Base-by-base conservation (phyloP, 768 basidiomycete genomes). In the Crucibulum laeve region DNA sequence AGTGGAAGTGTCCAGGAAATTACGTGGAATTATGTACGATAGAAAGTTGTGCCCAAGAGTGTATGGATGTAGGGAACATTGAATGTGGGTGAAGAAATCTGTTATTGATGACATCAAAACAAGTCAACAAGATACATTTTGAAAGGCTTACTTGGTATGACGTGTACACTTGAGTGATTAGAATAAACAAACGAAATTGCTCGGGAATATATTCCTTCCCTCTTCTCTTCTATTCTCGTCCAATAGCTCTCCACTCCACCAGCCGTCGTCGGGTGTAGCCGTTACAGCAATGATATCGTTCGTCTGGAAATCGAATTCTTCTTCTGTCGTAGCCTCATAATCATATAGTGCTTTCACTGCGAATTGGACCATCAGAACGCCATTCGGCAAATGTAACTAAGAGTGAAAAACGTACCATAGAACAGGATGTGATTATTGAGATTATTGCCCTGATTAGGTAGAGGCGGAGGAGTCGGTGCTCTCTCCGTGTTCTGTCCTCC, bases 251-350 rank as follows among this genome's bases (percentile, higher is more conserved):
- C 95, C 95, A 52, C 84, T 88, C 95, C 94, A 98, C 95, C 95
- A 97, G 1, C 95, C 95, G 58, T 96, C 94, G 55, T 93, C 92
- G 6, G 93, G 93, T 14, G 92, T 94, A 6, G 81, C 79, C 0
- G 91, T 95, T 17, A 98, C 94, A 1, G 94, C 94, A 52, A 98
- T 96, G 49, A 96, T 85, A 67, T 98, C 95, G n/a, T 88, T 90
- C 10, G 82, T 68, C 59, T 93, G 90, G 78, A 98, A 97, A 65
- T 93, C 87, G 64, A 98, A 97, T 64, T 97, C 95, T 56, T 94
- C 91, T 2, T 87, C 79, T 48, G 86, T 90, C 5, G 85, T 82
- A 4, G 89, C 91, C 0, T 68, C 68, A 59, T 93, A 94, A 65
- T 92, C 87, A 56, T 91, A 95, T 45, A 93, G 67, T 38, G 91